These are phyloP conservation scores for Hyaloperonospora brassicae DNA, from an alignment of 352 stramenopile genomes.

Conservation along the genomic window DNA sequence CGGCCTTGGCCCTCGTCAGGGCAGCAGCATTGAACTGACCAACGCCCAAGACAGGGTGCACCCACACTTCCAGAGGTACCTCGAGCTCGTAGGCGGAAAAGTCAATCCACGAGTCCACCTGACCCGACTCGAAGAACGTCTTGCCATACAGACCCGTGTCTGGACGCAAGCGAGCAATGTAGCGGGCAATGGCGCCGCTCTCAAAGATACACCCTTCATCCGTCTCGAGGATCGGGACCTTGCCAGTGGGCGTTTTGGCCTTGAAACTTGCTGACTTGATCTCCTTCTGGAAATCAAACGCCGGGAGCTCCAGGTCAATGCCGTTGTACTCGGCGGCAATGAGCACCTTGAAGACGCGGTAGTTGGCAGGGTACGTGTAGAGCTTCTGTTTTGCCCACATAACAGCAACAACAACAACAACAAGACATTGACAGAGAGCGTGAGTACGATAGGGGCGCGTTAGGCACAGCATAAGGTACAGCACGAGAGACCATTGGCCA, in stretches of 20 bases:
- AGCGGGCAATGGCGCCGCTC: constrained; percentile 89
- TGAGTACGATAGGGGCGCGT: no score
- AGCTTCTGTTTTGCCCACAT: constrained; percentile 84
- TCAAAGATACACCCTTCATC: constrained; percentile 78
- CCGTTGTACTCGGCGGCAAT: constrained; percentile 92
- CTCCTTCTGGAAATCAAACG: constrained; percentile 56
- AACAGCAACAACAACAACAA: constrained; percentile 2
- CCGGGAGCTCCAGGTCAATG: constrained; percentile 73
- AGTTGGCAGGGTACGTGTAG: constrained; percentile 85
- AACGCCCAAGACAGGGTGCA: constrained; percentile 86
- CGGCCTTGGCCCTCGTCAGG: constrained; percentile 85
- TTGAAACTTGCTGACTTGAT: constrained; percentile 66
- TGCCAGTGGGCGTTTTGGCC: constrained; percentile 84
- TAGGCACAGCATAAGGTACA: no score
- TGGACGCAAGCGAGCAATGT: constrained; percentile 81
- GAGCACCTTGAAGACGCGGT: constrained; percentile 90
- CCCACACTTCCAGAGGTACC: constrained; percentile 78
- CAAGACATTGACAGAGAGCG: no score
- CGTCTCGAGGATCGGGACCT: constrained; percentile 85
- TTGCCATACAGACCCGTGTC: constrained; percentile 85
- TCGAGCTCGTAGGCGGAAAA: constrained; percentile 89
- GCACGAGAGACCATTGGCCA: no score
- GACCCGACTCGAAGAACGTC: constrained; percentile 86
- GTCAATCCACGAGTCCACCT: constrained; percentile 92
- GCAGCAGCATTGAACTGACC: constrained; percentile 68